A percentile compares a stretch with the other conserved stretches of the same genome.
These are phyloP conservation scores for Microdochium paspali DNA, from an alignment of 2,329 filamentous ascomycete species.

Conservation along the genomic window DNA sequence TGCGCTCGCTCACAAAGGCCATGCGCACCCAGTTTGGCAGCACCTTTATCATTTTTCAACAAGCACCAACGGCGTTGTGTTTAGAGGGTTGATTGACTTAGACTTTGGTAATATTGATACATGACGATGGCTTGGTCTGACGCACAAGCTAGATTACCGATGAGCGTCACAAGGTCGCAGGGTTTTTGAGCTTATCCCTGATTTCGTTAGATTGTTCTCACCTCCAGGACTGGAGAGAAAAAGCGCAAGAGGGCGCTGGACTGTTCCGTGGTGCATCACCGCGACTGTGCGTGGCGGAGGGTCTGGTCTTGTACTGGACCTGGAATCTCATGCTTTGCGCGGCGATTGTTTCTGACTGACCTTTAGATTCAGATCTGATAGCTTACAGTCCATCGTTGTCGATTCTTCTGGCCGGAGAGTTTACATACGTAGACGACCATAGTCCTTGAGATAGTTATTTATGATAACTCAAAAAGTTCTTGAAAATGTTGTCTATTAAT, in stretches of 20 bases:
- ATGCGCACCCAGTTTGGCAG: not conserved
- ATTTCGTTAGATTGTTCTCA: conserved; percentile 3
- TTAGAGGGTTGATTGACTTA: conserved; percentile 20
- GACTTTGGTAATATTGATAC: conserved; percentile 15
- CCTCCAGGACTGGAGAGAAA: not conserved
- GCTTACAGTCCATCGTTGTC: not conserved
- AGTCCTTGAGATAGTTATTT: not conserved
- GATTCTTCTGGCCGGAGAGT: not conserved
- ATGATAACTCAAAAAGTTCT: not conserved
- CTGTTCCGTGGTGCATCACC: too few relatives aligned
- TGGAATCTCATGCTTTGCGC: too few relatives aligned
- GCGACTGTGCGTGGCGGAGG: too few relatives aligned
- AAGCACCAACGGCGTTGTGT: conserved; percentile 23
- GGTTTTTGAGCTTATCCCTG: conserved; percentile 1
- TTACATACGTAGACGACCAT: not conserved
- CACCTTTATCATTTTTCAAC: conserved; percentile 10
- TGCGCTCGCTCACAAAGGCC: not conserved
- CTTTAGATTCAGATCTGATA: too few relatives aligned
- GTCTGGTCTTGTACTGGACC: too few relatives aligned
- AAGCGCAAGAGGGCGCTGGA: not conserved
- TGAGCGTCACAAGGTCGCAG: not conserved
- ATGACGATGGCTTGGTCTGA: not conserved
- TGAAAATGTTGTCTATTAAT: not conserved
- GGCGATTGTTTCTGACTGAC: too few relatives aligned
- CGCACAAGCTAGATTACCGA: not conserved